Conservation (phyloP, 208 protist species). For the Trypanosoma avium region DNA sequence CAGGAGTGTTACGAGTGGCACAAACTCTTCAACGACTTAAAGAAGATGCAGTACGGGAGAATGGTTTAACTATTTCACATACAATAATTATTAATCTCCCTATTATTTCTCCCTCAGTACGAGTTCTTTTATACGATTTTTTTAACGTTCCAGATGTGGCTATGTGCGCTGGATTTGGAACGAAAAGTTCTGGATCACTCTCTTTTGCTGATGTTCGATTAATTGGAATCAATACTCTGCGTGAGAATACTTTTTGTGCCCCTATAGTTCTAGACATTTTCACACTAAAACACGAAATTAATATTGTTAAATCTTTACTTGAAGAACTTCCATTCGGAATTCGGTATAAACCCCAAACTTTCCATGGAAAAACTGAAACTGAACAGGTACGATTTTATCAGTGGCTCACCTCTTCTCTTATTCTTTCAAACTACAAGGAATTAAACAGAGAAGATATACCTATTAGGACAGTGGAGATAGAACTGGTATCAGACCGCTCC, state of each 20-base stretch:
- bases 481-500: conserved; percentile 47
- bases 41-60: neutral
- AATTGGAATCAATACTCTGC: conserved; percentile 57
- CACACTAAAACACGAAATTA: conserved; percentile 66
- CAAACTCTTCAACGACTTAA: conserved; percentile 57
- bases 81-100: conserved; percentile 52
- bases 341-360: conserved; percentile 48
- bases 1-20: conserved; percentile 51
- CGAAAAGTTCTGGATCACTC: conserved; percentile 28
- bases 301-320: conserved; percentile 51
- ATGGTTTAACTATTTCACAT: conserved; percentile 16
- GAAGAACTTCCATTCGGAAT: conserved; percentile 56
- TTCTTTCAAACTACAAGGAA: conserved; percentile 58
- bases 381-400: conserved; percentile 64
- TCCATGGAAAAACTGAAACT: conserved; percentile 36
- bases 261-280: conserved; percentile 35
- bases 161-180: conserved; percentile 47
- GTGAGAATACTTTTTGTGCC: conserved; percentile 42
- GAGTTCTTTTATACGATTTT: conserved; percentile 71
- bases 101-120: conserved; percentile 61
- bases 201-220: conserved; percentile 74
- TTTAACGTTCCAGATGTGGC: conserved; percentile 56
- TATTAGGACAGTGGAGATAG: conserved; percentile 60
- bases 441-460: conserved; percentile 8
- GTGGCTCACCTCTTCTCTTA: conserved; percentile 71